These are phyloP conservation scores for Moesziomyces sp. DNA, from an alignment of 1,284 basidiomycete species.

Conservation along the genomic window DNA sequence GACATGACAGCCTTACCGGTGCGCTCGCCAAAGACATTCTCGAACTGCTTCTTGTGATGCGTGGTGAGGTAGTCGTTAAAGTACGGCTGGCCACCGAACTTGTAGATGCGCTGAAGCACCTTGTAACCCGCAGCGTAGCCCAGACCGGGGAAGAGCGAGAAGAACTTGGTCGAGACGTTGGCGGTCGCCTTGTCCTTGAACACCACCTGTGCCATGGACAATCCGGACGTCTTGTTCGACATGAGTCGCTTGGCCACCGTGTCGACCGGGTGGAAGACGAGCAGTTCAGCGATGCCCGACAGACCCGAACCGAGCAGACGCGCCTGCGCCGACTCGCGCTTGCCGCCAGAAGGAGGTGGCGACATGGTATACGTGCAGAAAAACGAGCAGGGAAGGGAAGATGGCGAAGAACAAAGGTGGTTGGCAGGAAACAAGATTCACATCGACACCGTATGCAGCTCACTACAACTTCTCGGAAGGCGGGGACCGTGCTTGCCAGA, in stretches of 20 bases:
- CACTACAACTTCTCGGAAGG: no score
- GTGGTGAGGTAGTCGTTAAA: slow-evolving; percentile 90
- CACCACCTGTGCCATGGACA: slow-evolving; percentile 77
- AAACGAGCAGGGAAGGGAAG: neutral
- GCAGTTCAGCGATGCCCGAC: slow-evolving; percentile 88
- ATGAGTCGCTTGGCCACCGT: slow-evolving; percentile 96
- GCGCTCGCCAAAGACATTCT: slow-evolving; percentile 88
- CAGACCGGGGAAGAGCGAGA: slow-evolving; percentile 95
- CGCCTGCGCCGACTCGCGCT: slow-evolving; percentile 83
- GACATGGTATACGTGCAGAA: slow-evolving; percentile 38
- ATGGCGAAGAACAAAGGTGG: slow-evolving; percentile 10
- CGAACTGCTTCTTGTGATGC: slow-evolving; percentile 81
- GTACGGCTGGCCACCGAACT: slow-evolving; percentile 98
- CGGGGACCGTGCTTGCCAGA: no score
- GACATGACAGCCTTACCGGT: slow-evolving; percentile 96
- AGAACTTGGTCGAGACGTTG: slow-evolving; percentile 74
- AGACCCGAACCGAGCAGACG: slow-evolving; percentile 85
- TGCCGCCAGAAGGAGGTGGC: slow-evolving; percentile 53
- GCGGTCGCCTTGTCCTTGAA: slow-evolving; percentile 87
- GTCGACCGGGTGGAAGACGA: slow-evolving; percentile 75
- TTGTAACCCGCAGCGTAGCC: slow-evolving; percentile 95
- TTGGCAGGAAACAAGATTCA: no score
- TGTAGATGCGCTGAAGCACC: slow-evolving; percentile 71
- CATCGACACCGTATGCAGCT: no score
- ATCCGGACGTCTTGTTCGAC: slow-evolving; percentile 76